A percentile compares a stretch with the other conserved stretches of the same genome.
Evolutionary conservation across 2,329 filamentous ascomycete species (phyloP).

Genomic region (Fusarium sp.): DNA sequence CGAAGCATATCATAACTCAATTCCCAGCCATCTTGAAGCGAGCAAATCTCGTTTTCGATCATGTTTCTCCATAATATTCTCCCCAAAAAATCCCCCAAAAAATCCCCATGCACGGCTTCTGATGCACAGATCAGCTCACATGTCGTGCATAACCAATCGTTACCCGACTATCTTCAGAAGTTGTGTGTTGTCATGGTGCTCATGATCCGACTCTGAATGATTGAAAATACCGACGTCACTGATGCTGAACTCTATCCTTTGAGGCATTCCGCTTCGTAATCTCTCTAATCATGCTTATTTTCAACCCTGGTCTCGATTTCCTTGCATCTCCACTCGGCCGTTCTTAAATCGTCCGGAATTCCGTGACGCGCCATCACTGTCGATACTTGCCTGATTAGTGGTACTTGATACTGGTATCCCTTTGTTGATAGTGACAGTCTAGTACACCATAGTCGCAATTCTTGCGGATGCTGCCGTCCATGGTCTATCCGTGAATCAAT

Average conservation of each 20-base stretch:
- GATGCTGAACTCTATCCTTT: background rate
- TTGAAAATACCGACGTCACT: background rate
- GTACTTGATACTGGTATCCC: background rate
- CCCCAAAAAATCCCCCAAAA: background rate
- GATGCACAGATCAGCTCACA: conserved; percentile 11
- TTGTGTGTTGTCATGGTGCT: conserved; percentile 6
- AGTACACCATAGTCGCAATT: background rate
- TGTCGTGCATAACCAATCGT: conserved; percentile 1
- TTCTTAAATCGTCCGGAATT: conserved; percentile 16
- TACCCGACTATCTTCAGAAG: background rate
- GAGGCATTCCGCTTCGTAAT: background rate
- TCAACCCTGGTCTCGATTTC: conserved; percentile 7
- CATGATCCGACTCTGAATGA: background rate
- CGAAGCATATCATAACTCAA: conserved; percentile 25
- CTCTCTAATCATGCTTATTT: conserved; percentile 26
- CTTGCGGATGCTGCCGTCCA: conserved; percentile 27
- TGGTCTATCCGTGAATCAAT: background rate
- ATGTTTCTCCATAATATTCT: conserved; percentile 3
- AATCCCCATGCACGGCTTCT: conserved; percentile 4
- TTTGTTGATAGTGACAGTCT: background rate
- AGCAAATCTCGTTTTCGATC: conserved; percentile 15
- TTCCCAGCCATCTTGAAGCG: conserved; percentile 11
- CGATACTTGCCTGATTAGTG: conserved; percentile 37
- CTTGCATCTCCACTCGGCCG: conserved; percentile 16
- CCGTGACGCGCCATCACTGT: conserved; percentile 25